phyloP scores from a whole-genome alignment of 345 rosid genomes.

The Euphorbia tirucalli region DNA sequence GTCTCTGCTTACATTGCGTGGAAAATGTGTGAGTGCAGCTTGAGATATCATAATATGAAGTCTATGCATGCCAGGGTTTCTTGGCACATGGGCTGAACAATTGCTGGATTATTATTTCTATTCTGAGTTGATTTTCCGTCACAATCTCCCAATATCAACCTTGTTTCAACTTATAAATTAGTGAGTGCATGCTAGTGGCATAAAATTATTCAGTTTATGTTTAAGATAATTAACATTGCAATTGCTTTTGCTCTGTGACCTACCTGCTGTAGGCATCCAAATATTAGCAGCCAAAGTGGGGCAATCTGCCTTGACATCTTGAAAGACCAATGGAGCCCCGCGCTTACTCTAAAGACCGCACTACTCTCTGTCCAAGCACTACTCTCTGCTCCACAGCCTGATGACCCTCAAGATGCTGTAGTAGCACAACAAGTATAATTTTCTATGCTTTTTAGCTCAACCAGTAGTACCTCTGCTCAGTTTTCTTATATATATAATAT shows the following conservation, averaged over 20 bases:
- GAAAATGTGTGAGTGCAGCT: neutral
- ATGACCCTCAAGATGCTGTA: slow-evolving; percentile 99
- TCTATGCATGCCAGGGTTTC: neutral
- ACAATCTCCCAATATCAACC: neutral
- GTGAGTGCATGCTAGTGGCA: slow-evolving; percentile 1
- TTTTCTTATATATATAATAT: neutral
- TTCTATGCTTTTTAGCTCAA: slow-evolving; percentile 9
- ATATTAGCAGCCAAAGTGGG: slow-evolving; percentile 98
- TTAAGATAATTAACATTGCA: neutral
- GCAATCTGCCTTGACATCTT: slow-evolving; percentile 96
- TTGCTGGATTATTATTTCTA: neutral
- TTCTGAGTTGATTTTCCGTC: neutral
- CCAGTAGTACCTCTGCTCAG: neutral
- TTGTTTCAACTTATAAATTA: neutral
- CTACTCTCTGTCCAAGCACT: slow-evolving; percentile 95
- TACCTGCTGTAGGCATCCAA: slow-evolving; percentile 78
- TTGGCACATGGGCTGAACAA: neutral
- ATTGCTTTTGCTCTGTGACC: neutral
- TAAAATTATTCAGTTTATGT: neutral
- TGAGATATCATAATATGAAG: neutral
- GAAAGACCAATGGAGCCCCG: slow-evolving; percentile 99
- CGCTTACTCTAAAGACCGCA: slow-evolving; percentile 95
- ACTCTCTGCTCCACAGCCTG: slow-evolving; percentile 90
- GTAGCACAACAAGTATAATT: slow-evolving; percentile 89
- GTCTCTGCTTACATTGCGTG: neutral